Evolutionary conservation across 805 yeast species (phyloP).

Genomic region (Barnettozyma pratensis): DNA sequence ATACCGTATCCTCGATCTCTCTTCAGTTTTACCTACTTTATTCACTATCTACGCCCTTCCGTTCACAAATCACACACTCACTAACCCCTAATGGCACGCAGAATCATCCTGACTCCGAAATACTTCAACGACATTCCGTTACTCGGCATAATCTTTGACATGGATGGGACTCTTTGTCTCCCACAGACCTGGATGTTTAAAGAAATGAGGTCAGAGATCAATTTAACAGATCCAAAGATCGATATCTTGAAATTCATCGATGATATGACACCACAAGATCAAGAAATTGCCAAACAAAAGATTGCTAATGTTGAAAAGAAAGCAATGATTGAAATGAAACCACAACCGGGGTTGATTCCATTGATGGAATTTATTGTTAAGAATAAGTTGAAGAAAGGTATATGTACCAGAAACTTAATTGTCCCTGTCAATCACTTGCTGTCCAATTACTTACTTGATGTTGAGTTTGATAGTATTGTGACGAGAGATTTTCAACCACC

Average conservation of each 20-base stretch:
- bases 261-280: constrained; percentile 34
- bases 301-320: constrained; percentile 50
- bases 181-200: constrained; percentile 58
- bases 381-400: constrained; percentile 38
- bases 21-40: too few species aligned
- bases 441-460: constrained; percentile 35
- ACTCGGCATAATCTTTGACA: constrained; percentile 62
- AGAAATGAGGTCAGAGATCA: constrained; percentile 58
- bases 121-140: constrained; percentile 27
- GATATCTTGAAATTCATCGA: constrained; percentile 54
- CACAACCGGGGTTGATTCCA: constrained; percentile 18
- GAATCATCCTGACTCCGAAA: constrained; percentile 22
- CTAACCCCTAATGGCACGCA: constrained; percentile 9
- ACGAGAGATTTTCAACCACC: constrained; percentile 66
- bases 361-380: constrained; percentile 11
- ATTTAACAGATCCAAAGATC: constrained; percentile 35
- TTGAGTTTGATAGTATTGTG: constrained; percentile 45
- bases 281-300: constrained; percentile 38
- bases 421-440: constrained; percentile 51
- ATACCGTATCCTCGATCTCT: not conserved
- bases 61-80: too few species aligned
- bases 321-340: constrained; percentile 55
- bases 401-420: constrained; percentile 57
- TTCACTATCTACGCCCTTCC: too few species aligned
- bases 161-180: constrained; percentile 73